phyloP scores from a whole-genome alignment of 495 filamentous ascomycete genomes.

The Penicillium canescens region DNA sequence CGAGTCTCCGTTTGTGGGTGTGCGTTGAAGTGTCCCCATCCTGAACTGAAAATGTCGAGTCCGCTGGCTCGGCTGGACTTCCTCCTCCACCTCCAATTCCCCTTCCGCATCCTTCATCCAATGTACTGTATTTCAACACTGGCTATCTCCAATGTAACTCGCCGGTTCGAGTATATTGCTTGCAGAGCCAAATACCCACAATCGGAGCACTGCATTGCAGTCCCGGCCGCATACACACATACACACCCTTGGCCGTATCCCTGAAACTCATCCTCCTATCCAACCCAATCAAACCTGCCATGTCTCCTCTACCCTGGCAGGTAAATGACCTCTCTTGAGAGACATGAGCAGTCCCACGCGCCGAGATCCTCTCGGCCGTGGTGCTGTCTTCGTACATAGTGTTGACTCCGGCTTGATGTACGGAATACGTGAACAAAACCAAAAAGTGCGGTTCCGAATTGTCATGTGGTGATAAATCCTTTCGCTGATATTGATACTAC shows the following conservation, averaged over 20 bases:
- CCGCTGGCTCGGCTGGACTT: constrained; percentile 16
- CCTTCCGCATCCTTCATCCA: no score
- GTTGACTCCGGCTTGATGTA: constrained; percentile 16
- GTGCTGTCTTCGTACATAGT: constrained; percentile 26
- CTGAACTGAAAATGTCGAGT: constrained; percentile 5
- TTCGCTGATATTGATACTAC: constrained; percentile 13
- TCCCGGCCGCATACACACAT: no score
- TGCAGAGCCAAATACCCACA: not conserved
- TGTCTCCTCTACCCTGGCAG: not conserved
- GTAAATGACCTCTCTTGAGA: not conserved
- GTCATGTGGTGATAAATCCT: constrained; percentile 10
- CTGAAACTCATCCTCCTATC: not conserved
- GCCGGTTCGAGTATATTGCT: no score
- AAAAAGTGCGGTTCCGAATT: constrained; percentile 10
- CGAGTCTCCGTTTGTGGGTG: not conserved
- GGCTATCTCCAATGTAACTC: not conserved
- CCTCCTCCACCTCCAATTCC: not conserved
- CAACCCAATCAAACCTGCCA: not conserved
- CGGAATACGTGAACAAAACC: constrained; percentile 21
- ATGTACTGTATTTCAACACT: no score
- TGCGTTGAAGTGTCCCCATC: not conserved
- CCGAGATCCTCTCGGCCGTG: not conserved
- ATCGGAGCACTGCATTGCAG: not conserved
- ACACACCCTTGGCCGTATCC: not conserved
- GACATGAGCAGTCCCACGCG: not conserved